These are phyloP conservation scores for Leishmania amazonensis DNA, from an alignment of 208 protist genomes.

Conservation along the genomic window DNA sequence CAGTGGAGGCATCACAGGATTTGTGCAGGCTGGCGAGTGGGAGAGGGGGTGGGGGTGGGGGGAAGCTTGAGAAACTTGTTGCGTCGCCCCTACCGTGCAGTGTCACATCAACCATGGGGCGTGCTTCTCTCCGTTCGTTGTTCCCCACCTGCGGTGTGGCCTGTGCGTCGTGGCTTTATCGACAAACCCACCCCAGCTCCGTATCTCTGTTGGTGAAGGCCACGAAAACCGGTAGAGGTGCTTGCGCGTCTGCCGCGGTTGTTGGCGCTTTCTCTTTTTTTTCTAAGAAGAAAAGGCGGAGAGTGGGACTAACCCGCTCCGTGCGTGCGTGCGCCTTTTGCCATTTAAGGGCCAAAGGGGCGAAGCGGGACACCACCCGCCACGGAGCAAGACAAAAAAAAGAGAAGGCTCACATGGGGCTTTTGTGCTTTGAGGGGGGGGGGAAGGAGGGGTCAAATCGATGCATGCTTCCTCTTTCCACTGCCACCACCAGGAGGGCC, in stretches of 20 bases:
- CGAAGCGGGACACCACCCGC: background rate
- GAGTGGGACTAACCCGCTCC: background rate
- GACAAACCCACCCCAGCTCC: background rate
- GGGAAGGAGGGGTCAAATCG: background rate
- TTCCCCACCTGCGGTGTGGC: background rate
- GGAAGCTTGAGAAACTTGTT: background rate
- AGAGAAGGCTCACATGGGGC: background rate
- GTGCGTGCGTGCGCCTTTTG: background rate
- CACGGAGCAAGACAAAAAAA: background rate
- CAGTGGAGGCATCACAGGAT: background rate
- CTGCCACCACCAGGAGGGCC: background rate
- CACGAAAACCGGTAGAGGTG: background rate
- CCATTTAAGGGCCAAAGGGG: no score
- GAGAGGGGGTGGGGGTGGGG: background rate
- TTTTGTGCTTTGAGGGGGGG: background rate
- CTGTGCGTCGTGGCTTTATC: background rate
- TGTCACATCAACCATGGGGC: background rate
- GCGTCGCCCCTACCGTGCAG: background rate
- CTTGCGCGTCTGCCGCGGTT: background rate
- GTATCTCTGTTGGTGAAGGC: background rate
- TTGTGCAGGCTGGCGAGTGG: constrained; percentile 3
- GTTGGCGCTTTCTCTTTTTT: background rate
- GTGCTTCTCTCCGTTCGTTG: background rate
- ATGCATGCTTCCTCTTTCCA: background rate
- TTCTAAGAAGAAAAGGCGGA: background rate